Evolutionary conservation across 176 grass and related monocot species (phyloP).

Genomic region (Hordeum vulgare): DNA sequence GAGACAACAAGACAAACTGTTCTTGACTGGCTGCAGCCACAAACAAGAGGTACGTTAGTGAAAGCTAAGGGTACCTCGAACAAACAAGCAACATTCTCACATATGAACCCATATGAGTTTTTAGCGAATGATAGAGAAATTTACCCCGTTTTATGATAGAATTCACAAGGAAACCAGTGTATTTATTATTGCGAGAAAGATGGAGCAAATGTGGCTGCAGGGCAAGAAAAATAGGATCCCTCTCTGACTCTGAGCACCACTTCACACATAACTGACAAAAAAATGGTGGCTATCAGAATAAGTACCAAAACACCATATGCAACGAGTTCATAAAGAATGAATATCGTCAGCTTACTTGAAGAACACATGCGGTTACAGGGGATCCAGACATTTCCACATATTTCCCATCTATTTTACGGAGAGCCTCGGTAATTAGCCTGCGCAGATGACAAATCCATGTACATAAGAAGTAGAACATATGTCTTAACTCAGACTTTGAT

Average conservation of each 20-base stretch:
- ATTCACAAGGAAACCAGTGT: conserved; percentile 84
- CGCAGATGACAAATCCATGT: neutral
- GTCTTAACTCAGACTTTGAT: neutral
- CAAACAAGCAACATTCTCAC: neutral
- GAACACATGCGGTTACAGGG: conserved; percentile 79
- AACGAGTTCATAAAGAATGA: neutral
- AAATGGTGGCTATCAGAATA: neutral
- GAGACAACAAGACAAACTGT: conserved; percentile 77
- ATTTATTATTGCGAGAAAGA: conserved; percentile 74
- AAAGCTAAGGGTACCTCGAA: neutral
- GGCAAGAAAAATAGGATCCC: conserved; percentile 61
- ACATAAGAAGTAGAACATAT: neutral
- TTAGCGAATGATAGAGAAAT: neutral
- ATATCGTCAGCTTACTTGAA: conserved; percentile 59
- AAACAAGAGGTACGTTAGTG: conserved; percentile 23
- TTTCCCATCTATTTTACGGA: conserved; percentile 74
- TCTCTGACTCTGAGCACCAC: conserved; percentile 71
- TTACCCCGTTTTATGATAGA: conserved; percentile 76
- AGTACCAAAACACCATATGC: neutral
- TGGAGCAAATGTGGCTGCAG: conserved; percentile 59
- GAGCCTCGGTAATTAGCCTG: conserved; percentile 67
- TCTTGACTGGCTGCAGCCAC: conserved; percentile 59
- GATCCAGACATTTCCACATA: conserved; percentile 66
- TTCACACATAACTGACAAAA: conserved; percentile 72
- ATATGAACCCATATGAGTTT: neutral